Conservation (phyloP, 306 rosid species). For the Mimosa bimucronata region DNA sequence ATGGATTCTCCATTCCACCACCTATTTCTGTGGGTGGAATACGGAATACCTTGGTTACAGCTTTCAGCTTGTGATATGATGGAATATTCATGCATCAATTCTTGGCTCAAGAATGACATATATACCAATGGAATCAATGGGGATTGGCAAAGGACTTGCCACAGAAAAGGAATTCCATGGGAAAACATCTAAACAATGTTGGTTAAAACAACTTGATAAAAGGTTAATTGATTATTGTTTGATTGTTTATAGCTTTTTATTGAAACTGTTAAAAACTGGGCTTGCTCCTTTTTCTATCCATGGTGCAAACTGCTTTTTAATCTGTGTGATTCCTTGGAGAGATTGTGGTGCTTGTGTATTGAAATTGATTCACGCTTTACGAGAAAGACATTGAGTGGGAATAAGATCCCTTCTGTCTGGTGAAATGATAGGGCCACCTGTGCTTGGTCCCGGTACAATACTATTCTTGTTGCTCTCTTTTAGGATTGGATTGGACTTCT, state of each 20-base stretch:
- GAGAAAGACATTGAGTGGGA: constrained; percentile 12
- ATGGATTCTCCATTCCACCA: not conserved
- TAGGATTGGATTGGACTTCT: not conserved
- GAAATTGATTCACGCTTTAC: constrained; percentile 7
- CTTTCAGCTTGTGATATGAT: constrained; percentile 11
- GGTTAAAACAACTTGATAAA: not conserved
- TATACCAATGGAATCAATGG: not conserved
- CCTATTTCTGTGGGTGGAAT: not conserved
- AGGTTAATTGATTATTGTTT: not conserved
- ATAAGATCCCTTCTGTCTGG: constrained; percentile 21
- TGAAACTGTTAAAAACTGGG: not conserved
- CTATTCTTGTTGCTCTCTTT: not conserved
- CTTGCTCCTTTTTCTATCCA: not conserved
- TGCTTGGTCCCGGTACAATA: not conserved
- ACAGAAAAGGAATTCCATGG: not conserved
- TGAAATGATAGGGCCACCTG: constrained; percentile 15
- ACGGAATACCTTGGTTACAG: not conserved
- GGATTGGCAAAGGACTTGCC: constrained; percentile 9
- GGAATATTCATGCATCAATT: constrained; percentile 23
- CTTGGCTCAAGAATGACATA: not conserved
- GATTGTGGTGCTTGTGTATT: not conserved
- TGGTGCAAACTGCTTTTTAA: constrained; percentile 1
- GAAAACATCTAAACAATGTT: not conserved
- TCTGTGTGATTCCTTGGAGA: constrained; percentile 1
- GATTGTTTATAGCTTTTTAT: not conserved